Percentiles rank a stretch among this genome's conserved stretches.
These are phyloP conservation scores for Aspergillus intermedius DNA, from an alignment of 2,329 filamentous ascomycete genomes.

Conservation along the genomic window DNA sequence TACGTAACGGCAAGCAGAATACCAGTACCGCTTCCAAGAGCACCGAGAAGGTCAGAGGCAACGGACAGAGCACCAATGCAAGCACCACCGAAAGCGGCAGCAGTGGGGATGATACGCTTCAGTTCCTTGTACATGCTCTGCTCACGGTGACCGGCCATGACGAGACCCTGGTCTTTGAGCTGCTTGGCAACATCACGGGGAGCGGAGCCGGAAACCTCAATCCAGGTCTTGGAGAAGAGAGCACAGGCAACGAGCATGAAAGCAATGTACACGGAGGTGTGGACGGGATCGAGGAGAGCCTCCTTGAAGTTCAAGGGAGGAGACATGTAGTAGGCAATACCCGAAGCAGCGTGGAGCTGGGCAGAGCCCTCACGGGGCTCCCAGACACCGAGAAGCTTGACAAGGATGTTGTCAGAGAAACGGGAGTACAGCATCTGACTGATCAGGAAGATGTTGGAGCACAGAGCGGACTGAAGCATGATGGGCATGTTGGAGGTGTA, in stretches of 20 bases:
- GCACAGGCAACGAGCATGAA: constrained; percentile 98
- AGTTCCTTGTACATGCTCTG: constrained; percentile 99
- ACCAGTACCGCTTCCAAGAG: constrained; percentile 93
- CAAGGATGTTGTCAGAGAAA: constrained; percentile 97
- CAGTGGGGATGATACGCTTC: constrained; percentile 97
- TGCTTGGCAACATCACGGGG: constrained; percentile 98
- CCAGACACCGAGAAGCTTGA: constrained; percentile 96
- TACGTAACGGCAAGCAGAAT: constrained; percentile 97
- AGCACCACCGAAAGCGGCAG: constrained; percentile 94
- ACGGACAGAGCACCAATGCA: constrained; percentile 98
- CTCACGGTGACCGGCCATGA: constrained; percentile 99
- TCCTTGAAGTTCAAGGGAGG: constrained; percentile 97
- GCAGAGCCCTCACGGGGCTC: constrained; percentile 90
- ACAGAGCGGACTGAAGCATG: constrained; percentile 98
- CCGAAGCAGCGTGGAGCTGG: constrained; percentile 87
- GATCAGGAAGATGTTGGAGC: constrained; percentile 98
- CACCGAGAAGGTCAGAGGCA: constrained; percentile 88
- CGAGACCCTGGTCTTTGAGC: constrained; percentile 97
- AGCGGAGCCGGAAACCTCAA: constrained; percentile 96
- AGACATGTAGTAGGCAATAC: constrained; percentile 99
- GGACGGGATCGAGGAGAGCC: constrained; percentile 90
- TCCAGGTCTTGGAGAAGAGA: constrained; percentile 99
- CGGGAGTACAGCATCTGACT: constrained; percentile 99
- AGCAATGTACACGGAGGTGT: constrained; percentile 88
- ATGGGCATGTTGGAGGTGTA: constrained; percentile 99